These are phyloP conservation scores for Colletotrichum noveboracense DNA, from an alignment of 2,329 filamentous ascomycete species.

Conservation along the genomic window DNA sequence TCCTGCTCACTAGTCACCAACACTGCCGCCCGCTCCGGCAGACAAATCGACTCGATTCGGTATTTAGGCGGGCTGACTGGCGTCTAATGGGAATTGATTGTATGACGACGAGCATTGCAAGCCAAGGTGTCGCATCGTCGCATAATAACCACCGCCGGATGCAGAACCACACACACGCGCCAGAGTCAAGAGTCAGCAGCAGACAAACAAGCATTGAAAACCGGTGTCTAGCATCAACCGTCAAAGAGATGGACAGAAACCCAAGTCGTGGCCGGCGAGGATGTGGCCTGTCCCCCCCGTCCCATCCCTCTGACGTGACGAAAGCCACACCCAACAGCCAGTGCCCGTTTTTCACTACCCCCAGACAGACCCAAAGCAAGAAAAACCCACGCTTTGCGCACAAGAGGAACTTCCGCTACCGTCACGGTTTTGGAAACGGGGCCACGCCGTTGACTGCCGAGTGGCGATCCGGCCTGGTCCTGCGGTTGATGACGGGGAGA, in stretches of 20 bases:
- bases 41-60: background rate
- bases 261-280: background rate
- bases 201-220: background rate
- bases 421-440: background rate
- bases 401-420: background rate
- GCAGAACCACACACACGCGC: background rate
- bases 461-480: background rate
- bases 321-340: background rate
- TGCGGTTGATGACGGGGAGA: background rate
- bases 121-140: background rate
- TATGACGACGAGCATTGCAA: background rate
- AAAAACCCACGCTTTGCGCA: background rate
- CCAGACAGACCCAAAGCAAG: background rate
- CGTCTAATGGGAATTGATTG: background rate
- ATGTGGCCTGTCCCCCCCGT: background rate
- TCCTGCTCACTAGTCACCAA: background rate
- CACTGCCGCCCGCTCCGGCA: background rate
- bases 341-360: background rate
- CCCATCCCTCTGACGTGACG: background rate
- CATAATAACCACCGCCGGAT: background rate
- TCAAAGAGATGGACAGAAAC: background rate
- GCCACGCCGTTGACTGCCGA: background rate
- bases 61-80: background rate
- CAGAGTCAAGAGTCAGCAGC: background rate
- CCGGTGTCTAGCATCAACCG: background rate